Evolutionary conservation across 2,329 filamentous ascomycete genomes (phyloP).

Genomic region (Nothopassalora personata): DNA sequence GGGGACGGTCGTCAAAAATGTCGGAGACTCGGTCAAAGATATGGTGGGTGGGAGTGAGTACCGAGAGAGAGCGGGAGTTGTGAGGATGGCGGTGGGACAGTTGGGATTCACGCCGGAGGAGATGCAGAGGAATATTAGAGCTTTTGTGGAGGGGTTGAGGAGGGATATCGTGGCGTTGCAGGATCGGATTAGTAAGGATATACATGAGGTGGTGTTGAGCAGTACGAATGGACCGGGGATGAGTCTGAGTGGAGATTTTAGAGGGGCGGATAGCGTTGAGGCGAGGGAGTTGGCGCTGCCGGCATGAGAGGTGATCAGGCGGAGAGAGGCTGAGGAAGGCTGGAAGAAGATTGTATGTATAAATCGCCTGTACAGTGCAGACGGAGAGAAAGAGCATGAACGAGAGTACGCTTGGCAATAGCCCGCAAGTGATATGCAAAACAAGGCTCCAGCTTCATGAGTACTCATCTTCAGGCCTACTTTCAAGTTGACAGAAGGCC

Average conservation of each 20-base stretch:
- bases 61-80: conserved; percentile 75
- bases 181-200: conserved; percentile 62
- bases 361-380: not conserved
- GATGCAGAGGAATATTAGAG: conserved; percentile 76
- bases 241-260: conserved; percentile 76
- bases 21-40: conserved; percentile 68
- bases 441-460: too few species aligned
- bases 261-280: conserved; percentile 51
- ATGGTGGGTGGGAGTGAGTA: conserved; percentile 82
- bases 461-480: too few species aligned
- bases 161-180: conserved; percentile 64
- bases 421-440: too few species aligned
- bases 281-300: conserved; percentile 33
- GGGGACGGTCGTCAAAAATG: conserved; percentile 80
- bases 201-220: conserved; percentile 75
- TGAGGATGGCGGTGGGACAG: conserved; percentile 87
- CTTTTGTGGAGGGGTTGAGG: conserved; percentile 71
- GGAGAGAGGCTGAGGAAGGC: not conserved
- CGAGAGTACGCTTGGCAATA: too few species aligned
- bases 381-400: not conserved
- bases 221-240: conserved; percentile 83
- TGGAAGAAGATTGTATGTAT: too few species aligned
- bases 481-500: too few species aligned
- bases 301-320: not conserved
- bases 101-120: conserved; percentile 82